These are phyloP conservation scores for Phytophthora podocarpi DNA, from an alignment of 352 stramenopile species.

Conservation along the genomic window DNA sequence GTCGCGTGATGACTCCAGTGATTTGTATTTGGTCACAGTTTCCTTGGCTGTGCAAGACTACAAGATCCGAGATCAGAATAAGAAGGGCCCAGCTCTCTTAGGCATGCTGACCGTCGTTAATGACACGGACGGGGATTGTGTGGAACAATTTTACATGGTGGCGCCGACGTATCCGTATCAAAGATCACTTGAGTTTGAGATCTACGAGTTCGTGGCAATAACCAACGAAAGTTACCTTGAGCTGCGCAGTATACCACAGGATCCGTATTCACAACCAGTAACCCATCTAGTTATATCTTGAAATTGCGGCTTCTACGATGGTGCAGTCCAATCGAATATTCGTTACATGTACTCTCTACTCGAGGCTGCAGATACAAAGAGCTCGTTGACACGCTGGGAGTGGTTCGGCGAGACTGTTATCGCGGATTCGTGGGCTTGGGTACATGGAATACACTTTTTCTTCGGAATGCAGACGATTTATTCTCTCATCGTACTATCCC, in stretches of 20 bases:
- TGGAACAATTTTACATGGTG: conserved; percentile 25
- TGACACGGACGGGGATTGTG: conserved; percentile 10
- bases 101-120: conserved; percentile 26
- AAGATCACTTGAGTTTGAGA: conserved; percentile 26
- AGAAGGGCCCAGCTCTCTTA: conserved; percentile 20
- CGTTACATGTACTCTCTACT: conserved; percentile 22
- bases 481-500: conserved; percentile 28
- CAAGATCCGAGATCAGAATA: conserved; percentile 12
- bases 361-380: conserved; percentile 2
- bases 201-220: conserved; percentile 16
- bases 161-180: conserved; percentile 36
- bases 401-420: conserved; percentile 22
- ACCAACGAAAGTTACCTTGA: conserved; percentile 14
- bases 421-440: conserved; percentile 42
- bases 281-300: conserved; percentile 16
- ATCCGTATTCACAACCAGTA: conserved; percentile 10
- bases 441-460: conserved; percentile 38
- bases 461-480: conserved; percentile 28
- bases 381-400: conserved; percentile 6
- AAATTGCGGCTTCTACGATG: conserved; percentile 33
- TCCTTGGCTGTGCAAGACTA: conserved; percentile 34
- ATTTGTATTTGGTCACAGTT: conserved; percentile 24
- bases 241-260: conserved; percentile 10
- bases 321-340: conserved; percentile 29
- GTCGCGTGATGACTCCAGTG: background rate